phyloP scores from a whole-genome alignment of 345 rosid species.

The Nephelium lappaceum region DNA sequence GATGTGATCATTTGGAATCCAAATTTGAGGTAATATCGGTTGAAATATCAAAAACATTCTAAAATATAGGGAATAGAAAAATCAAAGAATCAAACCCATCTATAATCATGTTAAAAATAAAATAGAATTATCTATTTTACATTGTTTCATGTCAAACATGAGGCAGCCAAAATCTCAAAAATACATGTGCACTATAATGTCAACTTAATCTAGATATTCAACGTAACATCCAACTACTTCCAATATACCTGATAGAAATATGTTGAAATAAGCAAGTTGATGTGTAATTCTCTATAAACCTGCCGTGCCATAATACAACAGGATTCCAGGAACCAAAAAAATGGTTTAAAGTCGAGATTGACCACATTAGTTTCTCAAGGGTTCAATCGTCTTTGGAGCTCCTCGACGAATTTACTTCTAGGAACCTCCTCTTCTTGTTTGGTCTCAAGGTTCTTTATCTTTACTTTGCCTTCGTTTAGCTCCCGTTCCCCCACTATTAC shows the following conservation, averaged over 20 bases:
- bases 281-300: not conserved
- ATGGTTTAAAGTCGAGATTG: not conserved
- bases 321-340: not conserved
- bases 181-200: not conserved
- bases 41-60: no score
- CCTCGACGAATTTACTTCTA: constrained; percentile 49
- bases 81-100: no score
- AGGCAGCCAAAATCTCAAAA: not conserved
- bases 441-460: constrained; percentile 55
- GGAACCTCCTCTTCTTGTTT: constrained; percentile 49
- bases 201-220: not conserved
- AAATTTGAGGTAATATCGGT: no score
- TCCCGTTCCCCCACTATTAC: constrained; percentile 68
- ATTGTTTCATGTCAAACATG: not conserved
- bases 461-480: constrained; percentile 60
- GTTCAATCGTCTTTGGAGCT: constrained; percentile 44
- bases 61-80: no score
- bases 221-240: not conserved
- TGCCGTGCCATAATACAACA: not conserved
- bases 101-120: no score
- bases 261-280: not conserved
- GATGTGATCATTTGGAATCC: no score
- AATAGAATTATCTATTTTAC: not conserved
- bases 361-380: constrained; percentile 9
- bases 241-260: not conserved